These are phyloP conservation scores for Sphaerostilbella broomeana DNA, from an alignment of 2,329 filamentous ascomycete species.

Conservation along the genomic window DNA sequence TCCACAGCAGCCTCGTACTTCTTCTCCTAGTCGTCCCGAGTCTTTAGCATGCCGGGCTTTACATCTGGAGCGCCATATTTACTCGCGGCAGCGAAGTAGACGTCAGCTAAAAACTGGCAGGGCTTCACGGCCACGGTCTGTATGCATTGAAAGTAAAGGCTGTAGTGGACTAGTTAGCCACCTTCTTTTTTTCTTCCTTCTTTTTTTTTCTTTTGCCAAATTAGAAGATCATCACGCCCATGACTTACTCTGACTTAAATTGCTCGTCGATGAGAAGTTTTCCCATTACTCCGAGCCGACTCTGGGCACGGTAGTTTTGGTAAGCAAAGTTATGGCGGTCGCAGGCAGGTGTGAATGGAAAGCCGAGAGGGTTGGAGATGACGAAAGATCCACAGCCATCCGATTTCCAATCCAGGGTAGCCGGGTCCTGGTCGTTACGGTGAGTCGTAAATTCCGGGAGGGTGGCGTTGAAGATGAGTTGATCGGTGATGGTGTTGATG, in stretches of 20 bases:
- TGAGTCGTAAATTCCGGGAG: slow-evolving; percentile 36
- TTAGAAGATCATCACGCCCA: too few relatives aligned
- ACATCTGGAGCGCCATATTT: slow-evolving; percentile 30
- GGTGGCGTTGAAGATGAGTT: slow-evolving; percentile 38
- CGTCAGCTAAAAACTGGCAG: slow-evolving; percentile 32
- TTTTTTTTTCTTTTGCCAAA: too few relatives aligned
- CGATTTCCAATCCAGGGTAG: slow-evolving; percentile 34
- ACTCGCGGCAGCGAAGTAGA: slow-evolving; percentile 35
- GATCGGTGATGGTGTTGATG: slow-evolving; percentile 33
- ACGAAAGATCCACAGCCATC: slow-evolving; percentile 38
- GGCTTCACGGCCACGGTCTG: slow-evolving; percentile 12
- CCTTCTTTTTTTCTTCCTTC: too few relatives aligned
- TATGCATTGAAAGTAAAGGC: slow-evolving; percentile 34
- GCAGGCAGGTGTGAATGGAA: slow-evolving; percentile 39
- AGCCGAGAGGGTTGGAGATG: slow-evolving; percentile 39
- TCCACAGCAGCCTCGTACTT: slow-evolving; percentile 31
- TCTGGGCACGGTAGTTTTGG: slow-evolving; percentile 45
- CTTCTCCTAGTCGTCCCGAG: slow-evolving; percentile 18
- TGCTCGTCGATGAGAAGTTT: slow-evolving; percentile 42
- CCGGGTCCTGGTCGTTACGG: slow-evolving; percentile 34
- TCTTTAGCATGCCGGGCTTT: slow-evolving; percentile 23
- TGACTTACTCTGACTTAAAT: slow-evolving; percentile 39
- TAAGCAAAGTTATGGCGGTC: slow-evolving; percentile 53
- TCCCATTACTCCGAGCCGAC: slow-evolving; percentile 36
- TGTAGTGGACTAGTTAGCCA: slow-evolving; percentile 14